Evolutionary conservation across 2,329 filamentous ascomycete species (phyloP).

Genomic region (Aureobasidium mangrovei): DNA sequence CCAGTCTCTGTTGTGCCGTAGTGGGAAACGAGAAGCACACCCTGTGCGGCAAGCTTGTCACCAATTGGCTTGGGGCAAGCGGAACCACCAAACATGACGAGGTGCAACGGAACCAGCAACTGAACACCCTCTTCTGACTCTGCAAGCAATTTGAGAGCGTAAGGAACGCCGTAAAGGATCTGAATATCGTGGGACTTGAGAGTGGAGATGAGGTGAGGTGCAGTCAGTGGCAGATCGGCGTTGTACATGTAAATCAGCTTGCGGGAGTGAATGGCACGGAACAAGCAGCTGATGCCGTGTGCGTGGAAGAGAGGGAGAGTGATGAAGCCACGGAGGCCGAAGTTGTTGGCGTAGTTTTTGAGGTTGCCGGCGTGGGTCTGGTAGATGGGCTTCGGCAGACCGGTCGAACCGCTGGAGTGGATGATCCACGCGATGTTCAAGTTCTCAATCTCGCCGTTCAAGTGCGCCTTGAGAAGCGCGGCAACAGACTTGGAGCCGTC

Average conservation of each 20-base stretch:
- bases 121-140: constrained; percentile 43
- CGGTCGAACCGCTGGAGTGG: constrained; percentile 47
- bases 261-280: constrained; percentile 40
- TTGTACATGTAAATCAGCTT: constrained; percentile 46
- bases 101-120: constrained; percentile 16
- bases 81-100: constrained; percentile 22
- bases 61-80: constrained; percentile 21
- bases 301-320: constrained; percentile 50
- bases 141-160: constrained; percentile 51
- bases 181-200: constrained; percentile 29
- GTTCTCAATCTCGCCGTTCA: constrained; percentile 19
- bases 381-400: constrained; percentile 53
- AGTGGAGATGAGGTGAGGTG: constrained; percentile 19
- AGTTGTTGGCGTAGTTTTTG: constrained; percentile 36
- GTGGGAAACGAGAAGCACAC: constrained; percentile 19
- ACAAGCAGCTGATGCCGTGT: constrained; percentile 46
- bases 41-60: constrained; percentile 18
- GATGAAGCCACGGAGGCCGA: constrained; percentile 41
- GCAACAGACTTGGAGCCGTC: neutral
- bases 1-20: constrained; percentile 47
- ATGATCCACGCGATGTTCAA: constrained; percentile 33
- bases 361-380: constrained; percentile 43
- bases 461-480: neutral
- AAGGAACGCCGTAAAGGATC: constrained; percentile 54
- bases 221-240: constrained; percentile 44